phyloP scores from a whole-genome alignment of 2,329 filamentous ascomycete genomes.

The Pestalotiopsis sp. region DNA sequence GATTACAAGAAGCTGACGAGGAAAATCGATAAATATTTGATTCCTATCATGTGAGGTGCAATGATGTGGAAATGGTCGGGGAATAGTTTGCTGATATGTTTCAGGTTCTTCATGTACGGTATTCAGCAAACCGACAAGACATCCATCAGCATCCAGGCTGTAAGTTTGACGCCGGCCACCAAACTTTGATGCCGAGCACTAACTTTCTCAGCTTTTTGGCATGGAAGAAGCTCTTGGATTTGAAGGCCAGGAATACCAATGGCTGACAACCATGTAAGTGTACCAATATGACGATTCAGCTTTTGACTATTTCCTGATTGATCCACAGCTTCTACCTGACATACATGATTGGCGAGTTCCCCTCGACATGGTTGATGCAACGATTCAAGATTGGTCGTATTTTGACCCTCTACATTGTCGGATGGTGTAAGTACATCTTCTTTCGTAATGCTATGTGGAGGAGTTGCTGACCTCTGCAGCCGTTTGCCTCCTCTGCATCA shows the following conservation, averaged over 20 bases:
- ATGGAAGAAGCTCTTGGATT: slow-evolving; percentile 31
- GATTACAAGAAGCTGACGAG: slow-evolving; percentile 29
- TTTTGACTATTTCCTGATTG: background rate
- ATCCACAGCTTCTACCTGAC: slow-evolving; percentile 12
- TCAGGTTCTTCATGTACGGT: slow-evolving; percentile 23
- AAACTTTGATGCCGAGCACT: background rate
- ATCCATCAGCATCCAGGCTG: slow-evolving; percentile 29
- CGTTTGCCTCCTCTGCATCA: background rate
- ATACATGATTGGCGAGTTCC: slow-evolving; percentile 32
- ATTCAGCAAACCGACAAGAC: slow-evolving; percentile 33
- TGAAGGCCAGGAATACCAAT: slow-evolving; percentile 28
- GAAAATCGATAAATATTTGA: slow-evolving; percentile 33
- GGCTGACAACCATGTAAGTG: slow-evolving; percentile 15
- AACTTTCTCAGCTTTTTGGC: slow-evolving; percentile 25
- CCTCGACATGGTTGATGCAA: slow-evolving; percentile 34
- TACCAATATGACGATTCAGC: background rate
- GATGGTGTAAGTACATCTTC: slow-evolving; percentile 30
- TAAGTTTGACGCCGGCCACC: background rate
- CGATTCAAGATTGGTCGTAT: slow-evolving; percentile 36
- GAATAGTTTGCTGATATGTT: background rate
- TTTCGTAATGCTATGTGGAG: background rate
- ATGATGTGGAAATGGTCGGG: background rate
- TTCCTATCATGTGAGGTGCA: slow-evolving; percentile 30
- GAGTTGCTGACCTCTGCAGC: background rate
- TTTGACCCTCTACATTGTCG: slow-evolving; percentile 35